Evolutionary conservation across 192 early-diverging fungal species (phyloP).

Genomic region (Podila minutissima): DNA sequence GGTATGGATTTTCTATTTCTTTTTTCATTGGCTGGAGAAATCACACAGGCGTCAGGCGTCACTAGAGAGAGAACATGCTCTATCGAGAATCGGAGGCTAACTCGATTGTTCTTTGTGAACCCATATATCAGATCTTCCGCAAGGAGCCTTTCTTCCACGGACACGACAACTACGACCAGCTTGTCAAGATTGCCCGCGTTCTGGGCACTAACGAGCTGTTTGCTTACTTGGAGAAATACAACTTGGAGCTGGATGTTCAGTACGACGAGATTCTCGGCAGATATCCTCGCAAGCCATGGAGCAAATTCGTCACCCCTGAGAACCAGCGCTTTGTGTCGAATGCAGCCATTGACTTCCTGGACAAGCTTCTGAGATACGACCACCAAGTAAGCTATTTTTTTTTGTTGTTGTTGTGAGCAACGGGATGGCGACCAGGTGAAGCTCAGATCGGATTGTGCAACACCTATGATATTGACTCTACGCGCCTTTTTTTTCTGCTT

Average conservation of each 20-base stretch:
- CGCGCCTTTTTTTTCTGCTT: neutral
- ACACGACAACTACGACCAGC: conserved; percentile 98
- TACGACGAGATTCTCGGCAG: conserved; percentile 96
- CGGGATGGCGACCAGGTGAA: too few relatives aligned
- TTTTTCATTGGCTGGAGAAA: neutral
- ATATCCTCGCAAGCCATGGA: conserved; percentile 91
- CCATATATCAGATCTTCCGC: conserved; percentile 85
- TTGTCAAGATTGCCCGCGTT: conserved; percentile 98
- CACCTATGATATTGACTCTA: neutral
- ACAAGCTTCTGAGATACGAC: conserved; percentile 91
- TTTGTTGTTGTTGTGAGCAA: too few relatives aligned
- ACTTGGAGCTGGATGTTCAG: conserved; percentile 88
- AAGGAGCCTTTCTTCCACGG: conserved; percentile 99
- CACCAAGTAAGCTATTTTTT: conserved; percentile 62
- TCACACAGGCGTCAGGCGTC: too few relatives aligned
- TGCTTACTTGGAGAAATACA: conserved; percentile 95
- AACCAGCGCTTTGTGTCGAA: conserved; percentile 88
- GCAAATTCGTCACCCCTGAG: conserved; percentile 84
- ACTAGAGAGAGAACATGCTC: too few relatives aligned
- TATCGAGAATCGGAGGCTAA: too few relatives aligned
- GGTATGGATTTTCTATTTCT: conserved; percentile 63
- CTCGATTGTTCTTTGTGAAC: too few relatives aligned
- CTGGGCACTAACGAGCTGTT: conserved; percentile 96
- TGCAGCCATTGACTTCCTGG: conserved; percentile 93
- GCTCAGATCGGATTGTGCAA: neutral